Base-by-base conservation (phyloP, 345 rosid genomes). In the Nephelium lappaceum region DNA sequence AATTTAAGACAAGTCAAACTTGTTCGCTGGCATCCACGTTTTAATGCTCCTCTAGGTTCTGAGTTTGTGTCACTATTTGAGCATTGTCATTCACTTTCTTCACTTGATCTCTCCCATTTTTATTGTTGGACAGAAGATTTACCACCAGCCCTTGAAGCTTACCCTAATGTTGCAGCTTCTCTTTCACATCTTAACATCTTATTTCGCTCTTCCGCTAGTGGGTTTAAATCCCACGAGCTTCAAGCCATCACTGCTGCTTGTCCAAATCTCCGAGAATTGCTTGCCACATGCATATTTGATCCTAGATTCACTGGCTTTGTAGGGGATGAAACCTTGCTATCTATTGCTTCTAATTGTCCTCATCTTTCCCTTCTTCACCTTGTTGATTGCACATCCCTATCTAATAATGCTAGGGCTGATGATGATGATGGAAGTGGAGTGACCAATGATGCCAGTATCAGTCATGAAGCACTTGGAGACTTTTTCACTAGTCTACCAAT, bases 121-220 rank as follows among this genome's bases (percentile, higher is more conserved):
- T 96, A 93, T 70, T 92, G 89, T 92, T 96, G 93, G 98, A 91
- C 97, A 0, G 99, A 96, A 77, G 98, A 96, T 71, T 74, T 96
- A 6, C 95, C 95, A 11, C 88, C 93, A n/a, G 93, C 84, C 18
- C 88, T 96, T 31, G 89, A 81, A 70, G 83, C 80, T 0, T 84
- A 81, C 71, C 88, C 93, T 11, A 75, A 73, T 10, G 80, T 85
- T 3, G 87, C 95, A 5, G 83, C 81, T 14, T 80, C 83, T 31
- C 87, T 96, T 49, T 74, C 81, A 1, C 83, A 83, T 18, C 80
- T 96, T 72, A 86, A 96, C 89, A 87, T 96, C 1, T 77, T 94
- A 11, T 91, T 93, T 49, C 85, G 81, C 3, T 89, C 92, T 8
- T 84, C 90, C 47, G 65, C 89, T 5, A 97, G 94, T n/a, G 98